Evolutionary conservation across 257 asterid genomes (phyloP).

Genomic region (Ehretia macrophylla): DNA sequence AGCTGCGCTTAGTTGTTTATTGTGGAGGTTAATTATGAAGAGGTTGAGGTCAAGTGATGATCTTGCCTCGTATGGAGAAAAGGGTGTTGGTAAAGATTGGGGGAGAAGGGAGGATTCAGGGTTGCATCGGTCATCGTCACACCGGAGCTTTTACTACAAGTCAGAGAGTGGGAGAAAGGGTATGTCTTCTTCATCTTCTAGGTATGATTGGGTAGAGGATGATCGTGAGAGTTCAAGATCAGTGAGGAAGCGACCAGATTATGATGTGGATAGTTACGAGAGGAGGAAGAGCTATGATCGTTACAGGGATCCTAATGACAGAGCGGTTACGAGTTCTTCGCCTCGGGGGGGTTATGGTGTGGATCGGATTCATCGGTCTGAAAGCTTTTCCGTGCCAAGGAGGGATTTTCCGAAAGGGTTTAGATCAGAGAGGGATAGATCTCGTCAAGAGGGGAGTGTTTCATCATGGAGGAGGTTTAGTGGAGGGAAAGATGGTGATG

Average conservation of each 20-base stretch:
- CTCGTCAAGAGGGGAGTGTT: constrained; percentile 72
- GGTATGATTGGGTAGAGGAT: constrained; percentile 75
- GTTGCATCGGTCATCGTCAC: constrained; percentile 67
- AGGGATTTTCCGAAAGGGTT: constrained; percentile 92
- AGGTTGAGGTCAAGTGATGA: constrained; percentile 85
- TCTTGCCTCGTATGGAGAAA: constrained; percentile 74
- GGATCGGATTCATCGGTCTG: constrained; percentile 73
- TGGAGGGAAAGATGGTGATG: constrained; percentile 73
- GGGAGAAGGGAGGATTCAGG: constrained; percentile 65
- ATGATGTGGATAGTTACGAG: constrained; percentile 62
- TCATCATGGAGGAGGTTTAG: constrained; percentile 87
- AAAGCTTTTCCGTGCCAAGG: constrained; percentile 83
- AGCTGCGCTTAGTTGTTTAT: constrained; percentile 8
- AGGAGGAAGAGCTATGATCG: constrained; percentile 75
- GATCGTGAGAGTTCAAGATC: constrained; percentile 71
- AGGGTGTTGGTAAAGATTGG: constrained; percentile 69
- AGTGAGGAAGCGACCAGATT: constrained; percentile 59
- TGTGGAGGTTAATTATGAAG: constrained; percentile 47
- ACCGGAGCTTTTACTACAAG: constrained; percentile 66
- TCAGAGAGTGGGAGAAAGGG: constrained; percentile 72
- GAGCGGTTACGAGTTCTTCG: constrained; percentile 62
- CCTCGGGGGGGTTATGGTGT: constrained; percentile 62
- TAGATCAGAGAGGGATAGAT: constrained; percentile 93
- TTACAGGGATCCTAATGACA: constrained; percentile 59
- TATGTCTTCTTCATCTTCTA: constrained; percentile 56